A percentile compares a stretch with the other conserved stretches of the same genome.
Conservation (phyloP, 2,329 filamentous ascomycete genomes). For the Tolypocladium cylindrosporum region DNA sequence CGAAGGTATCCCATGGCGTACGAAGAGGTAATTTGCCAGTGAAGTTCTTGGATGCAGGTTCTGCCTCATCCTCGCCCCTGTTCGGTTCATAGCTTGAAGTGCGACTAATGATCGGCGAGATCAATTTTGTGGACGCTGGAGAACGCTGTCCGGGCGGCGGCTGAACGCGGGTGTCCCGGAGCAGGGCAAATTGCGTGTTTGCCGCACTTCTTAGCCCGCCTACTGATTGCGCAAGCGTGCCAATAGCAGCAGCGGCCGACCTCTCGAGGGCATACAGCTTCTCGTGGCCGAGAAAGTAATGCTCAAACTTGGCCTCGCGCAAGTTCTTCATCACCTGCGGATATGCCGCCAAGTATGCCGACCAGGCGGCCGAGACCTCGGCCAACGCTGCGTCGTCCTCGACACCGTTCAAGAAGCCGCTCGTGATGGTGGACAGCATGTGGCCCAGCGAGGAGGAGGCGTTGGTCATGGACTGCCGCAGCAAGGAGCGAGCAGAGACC, state of each 20-base stretch:
- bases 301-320: slow-evolving; percentile 74
- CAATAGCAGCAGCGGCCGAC: slow-evolving; percentile 67
- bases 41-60: slow-evolving; percentile 21
- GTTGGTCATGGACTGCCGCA: slow-evolving; percentile 61
- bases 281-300: slow-evolving; percentile 68
- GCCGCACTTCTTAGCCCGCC: slow-evolving; percentile 80
- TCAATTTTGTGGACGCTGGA: background rate
- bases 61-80: background rate
- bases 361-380: slow-evolving; percentile 48
- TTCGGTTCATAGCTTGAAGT: background rate
- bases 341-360: slow-evolving; percentile 49
- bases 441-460: slow-evolving; percentile 65
- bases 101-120: background rate
- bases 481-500: slow-evolving; percentile 58
- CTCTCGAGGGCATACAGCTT: slow-evolving; percentile 65
- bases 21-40: background rate
- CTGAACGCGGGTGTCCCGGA: slow-evolving; percentile 45
- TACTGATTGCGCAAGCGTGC: slow-evolving; percentile 72
- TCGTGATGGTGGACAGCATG: slow-evolving; percentile 68
- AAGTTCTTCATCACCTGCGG: slow-evolving; percentile 61
- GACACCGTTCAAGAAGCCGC: slow-evolving; percentile 69
- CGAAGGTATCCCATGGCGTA: slow-evolving; percentile 65
- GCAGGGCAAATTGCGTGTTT: slow-evolving; percentile 71
- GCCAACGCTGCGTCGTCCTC: slow-evolving; percentile 59
- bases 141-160: background rate